Percentiles rank a stretch among this genome's conserved stretches.
phyloP scores from a whole-genome alignment of 192 early-diverging fungal species.

The Chytriomyces hyalinus region DNA sequence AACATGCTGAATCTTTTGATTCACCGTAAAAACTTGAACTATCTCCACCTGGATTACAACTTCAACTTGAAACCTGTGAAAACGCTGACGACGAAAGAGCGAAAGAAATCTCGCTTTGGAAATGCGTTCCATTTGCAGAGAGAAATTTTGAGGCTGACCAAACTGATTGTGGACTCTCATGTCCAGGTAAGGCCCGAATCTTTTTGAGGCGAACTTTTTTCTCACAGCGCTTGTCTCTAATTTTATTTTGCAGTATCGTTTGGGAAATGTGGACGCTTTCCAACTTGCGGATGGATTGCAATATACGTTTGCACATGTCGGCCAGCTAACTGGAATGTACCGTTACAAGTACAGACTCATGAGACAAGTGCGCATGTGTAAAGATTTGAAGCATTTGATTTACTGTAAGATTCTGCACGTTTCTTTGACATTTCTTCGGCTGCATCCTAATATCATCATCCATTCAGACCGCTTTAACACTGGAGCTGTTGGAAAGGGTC shows the following conservation, averaged over 20 bases:
- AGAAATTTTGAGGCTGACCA: constrained; percentile 95
- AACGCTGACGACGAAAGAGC: constrained; percentile 98
- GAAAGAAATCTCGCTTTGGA: constrained; percentile 98
- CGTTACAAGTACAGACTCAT: constrained; percentile 98
- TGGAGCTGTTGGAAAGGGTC: constrained; percentile 96
- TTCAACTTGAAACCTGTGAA: constrained; percentile 99
- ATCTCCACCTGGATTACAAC: constrained; percentile 98
- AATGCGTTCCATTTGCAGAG: constrained; percentile 96
- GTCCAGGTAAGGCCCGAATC: constrained; percentile 65
- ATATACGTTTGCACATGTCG: constrained; percentile 98
- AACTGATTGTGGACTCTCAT: constrained; percentile 95
- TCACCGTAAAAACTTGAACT: constrained; percentile 97
- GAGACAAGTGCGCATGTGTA: constrained; percentile 95
- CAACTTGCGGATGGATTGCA: constrained; percentile 98
- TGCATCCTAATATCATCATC: background rate
- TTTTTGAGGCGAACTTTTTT: background rate
- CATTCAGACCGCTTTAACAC: constrained; percentile 83
- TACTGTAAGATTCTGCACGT: constrained; percentile 58
- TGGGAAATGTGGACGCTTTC: constrained; percentile 98
- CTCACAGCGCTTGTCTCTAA: background rate
- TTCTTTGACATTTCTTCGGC: background rate
- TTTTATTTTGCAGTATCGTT: constrained; percentile 65
- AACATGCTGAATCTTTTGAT: constrained; percentile 99
- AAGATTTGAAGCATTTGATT: constrained; percentile 94
- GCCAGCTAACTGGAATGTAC: constrained; percentile 99